Percentiles rank a stretch among this genome's conserved stretches.
Evolutionary conservation across 768 basidiomycete genomes (phyloP).

Genomic region (Amanita jacksonii): DNA sequence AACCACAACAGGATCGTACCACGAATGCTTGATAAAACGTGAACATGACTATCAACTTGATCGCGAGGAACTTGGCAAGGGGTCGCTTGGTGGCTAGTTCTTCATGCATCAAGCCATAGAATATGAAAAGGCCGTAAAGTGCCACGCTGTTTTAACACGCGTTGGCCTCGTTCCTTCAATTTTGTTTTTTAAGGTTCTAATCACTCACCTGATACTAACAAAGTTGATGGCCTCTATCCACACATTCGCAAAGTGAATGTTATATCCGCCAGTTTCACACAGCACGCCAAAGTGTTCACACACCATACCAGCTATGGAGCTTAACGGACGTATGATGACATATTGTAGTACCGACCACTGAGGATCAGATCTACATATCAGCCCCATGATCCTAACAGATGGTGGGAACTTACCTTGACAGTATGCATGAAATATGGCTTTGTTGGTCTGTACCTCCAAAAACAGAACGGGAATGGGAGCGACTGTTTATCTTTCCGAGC

Average conservation of each 20-base stretch:
- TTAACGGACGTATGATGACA: constrained; percentile 55
- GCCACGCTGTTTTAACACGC: constrained; percentile 54
- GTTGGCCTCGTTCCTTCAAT: background rate
- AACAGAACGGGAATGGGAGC: constrained; percentile 73
- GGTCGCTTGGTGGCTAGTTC: constrained; percentile 73
- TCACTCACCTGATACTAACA: constrained; percentile 63
- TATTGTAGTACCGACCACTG: constrained; percentile 90
- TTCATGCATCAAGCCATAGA: constrained; percentile 73
- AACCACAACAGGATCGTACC: constrained; percentile 27
- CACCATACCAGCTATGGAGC: constrained; percentile 72
- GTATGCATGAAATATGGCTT: constrained; percentile 91
- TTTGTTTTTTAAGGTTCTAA: too few species aligned
- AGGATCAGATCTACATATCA: constrained; percentile 29
- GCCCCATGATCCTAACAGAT: background rate
- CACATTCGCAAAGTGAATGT: constrained; percentile 49
- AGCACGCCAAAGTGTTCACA: constrained; percentile 61
- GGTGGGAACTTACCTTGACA: constrained; percentile 50
- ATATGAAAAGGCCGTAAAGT: constrained; percentile 75
- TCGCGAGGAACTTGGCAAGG: constrained; percentile 75
- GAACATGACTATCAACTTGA: constrained; percentile 83
- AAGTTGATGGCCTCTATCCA: constrained; percentile 72
- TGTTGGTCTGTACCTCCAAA: constrained; percentile 72
- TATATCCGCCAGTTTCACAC: constrained; percentile 55
- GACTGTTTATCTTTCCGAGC: constrained; percentile 69
- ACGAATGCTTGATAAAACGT: constrained; percentile 83